A percentile compares a stretch with the other conserved stretches of the same genome.
Conservation (phyloP, 2,329 filamentous ascomycete genomes). For the Cyphellophora europaea region DNA sequence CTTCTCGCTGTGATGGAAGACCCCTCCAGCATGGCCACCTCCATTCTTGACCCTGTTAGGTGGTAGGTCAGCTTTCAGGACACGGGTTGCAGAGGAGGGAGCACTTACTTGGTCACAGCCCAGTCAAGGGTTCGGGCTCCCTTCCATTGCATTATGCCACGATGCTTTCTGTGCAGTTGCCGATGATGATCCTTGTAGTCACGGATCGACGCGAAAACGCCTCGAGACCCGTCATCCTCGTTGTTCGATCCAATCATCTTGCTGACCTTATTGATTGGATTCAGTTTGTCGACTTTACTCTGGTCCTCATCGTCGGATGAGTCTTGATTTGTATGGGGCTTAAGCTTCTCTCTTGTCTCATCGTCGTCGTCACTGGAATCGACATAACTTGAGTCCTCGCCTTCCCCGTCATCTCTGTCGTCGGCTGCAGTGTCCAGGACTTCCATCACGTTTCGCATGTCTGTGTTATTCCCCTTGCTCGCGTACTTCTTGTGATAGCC, state of each 20-base stretch:
- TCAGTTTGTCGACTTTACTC: conserved; percentile 2
- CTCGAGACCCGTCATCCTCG: conserved; percentile 15
- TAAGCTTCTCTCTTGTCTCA: conserved; percentile 9
- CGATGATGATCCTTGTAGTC: conserved; percentile 60
- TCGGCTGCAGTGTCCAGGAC: conserved; percentile 54
- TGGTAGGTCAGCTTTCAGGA: too few species aligned
- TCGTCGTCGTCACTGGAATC: conserved; percentile 7
- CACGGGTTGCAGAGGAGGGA: too few species aligned
- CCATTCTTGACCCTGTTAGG: too few species aligned
- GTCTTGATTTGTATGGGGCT: conserved; percentile 12
- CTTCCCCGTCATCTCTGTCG: conserved; percentile 29
- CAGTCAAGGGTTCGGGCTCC: conserved; percentile 46
- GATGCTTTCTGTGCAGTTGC: conserved; percentile 57
- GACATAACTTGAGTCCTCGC: conserved; percentile 2
- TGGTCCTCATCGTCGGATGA: conserved; percentile 8
- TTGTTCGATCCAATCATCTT: conserved; percentile 17
- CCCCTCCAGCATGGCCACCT: too few species aligned
- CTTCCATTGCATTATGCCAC: conserved; percentile 68
- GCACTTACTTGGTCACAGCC: too few species aligned
- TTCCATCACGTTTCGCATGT: conserved; percentile 53
- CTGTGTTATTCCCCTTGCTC: conserved; percentile 38
- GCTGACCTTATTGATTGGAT: conserved; percentile 8
- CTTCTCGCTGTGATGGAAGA: too few species aligned
- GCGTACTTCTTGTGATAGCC: conserved; percentile 50
- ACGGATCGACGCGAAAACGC: conserved; percentile 38